Conservation (phyloP, 139 green algal species). For the Astrephomene gubernaculifera region DNA sequence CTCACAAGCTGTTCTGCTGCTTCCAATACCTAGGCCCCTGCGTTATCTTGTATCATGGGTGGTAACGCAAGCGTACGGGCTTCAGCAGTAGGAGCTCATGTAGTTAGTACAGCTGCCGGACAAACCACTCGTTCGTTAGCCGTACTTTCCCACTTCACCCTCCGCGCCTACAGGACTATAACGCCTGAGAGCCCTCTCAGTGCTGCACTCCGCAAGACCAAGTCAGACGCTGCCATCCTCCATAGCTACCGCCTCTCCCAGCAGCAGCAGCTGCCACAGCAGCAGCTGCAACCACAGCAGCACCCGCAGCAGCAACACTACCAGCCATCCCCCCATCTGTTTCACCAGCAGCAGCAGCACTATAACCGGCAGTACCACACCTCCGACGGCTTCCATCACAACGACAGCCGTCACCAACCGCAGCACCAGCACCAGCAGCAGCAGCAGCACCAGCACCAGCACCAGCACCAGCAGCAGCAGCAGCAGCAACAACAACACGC, state of each 20-base stretch:
- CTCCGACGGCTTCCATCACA: background rate
- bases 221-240: constrained; percentile 2
- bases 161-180: background rate
- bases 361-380: background rate
- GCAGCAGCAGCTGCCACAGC: background rate
- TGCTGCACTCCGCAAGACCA: constrained; percentile 16
- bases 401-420: too few species aligned
- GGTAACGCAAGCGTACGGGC: too few species aligned
- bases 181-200: background rate
- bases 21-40: too few species aligned
- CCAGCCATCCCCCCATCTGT: too few species aligned
- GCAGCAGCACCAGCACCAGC: background rate
- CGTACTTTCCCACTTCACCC: too few species aligned
- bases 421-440: background rate
- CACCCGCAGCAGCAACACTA: background rate
- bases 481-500: background rate
- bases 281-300: background rate
- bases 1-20: too few species aligned
- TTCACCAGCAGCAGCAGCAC: constrained; percentile 3
- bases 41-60: too few species aligned
- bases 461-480: background rate
- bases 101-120: too few species aligned
- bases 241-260: background rate
- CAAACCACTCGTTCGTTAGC: too few species aligned
- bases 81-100: too few species aligned